Evolutionary conservation across 1,139 yeast genomes (phyloP).

Genomic region (Blastobotrys capitulatus): DNA sequence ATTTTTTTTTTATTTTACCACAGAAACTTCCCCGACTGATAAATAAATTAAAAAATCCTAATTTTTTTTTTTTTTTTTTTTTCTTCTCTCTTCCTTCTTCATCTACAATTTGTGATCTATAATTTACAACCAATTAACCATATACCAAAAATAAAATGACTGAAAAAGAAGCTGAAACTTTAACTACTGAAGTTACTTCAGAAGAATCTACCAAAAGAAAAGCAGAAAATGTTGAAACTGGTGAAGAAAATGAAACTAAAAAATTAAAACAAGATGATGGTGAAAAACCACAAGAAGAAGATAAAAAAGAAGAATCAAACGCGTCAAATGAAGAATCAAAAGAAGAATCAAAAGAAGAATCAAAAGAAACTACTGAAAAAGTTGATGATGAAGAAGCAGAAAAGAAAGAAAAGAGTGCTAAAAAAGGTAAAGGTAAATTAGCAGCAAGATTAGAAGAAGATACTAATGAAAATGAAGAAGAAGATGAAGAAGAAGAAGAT

Average conservation of each 20-base stretch:
- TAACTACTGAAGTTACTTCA: conserved; percentile 17
- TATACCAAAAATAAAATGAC: too few species aligned
- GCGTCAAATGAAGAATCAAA: conserved; percentile 17
- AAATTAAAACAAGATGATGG: conserved; percentile 46
- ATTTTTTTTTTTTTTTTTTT: too few species aligned
- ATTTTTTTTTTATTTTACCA: too few species aligned
- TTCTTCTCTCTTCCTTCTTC: not conserved
- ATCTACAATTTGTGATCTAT: not conserved
- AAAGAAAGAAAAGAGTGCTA: conserved; percentile 7
- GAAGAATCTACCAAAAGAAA: conserved; percentile 19
- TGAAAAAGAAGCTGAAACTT: conserved; percentile 21
- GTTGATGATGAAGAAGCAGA: conserved; percentile 5
- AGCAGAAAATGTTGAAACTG: conserved; percentile 17
- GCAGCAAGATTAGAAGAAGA: conserved; percentile 13
- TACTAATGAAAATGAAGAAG: conserved; percentile 25
- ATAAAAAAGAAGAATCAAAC: conserved; percentile 40
- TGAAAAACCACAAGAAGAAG: conserved; percentile 38
- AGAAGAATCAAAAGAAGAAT: conserved; percentile 7
- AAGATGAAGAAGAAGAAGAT: conserved; percentile 38
- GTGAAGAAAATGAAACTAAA: conserved; percentile 23
- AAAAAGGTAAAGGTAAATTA: conserved; percentile 22
- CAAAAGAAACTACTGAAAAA: conserved; percentile 4
- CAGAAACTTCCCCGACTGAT: too few species aligned
- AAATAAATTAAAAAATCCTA: too few species aligned
- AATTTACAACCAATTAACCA: too few species aligned